A percentile compares a stretch with the other conserved stretches of the same genome.
Evolutionary conservation across 202 grass and related monocot species (phyloP).

Genomic region (Carex arenaria): DNA sequence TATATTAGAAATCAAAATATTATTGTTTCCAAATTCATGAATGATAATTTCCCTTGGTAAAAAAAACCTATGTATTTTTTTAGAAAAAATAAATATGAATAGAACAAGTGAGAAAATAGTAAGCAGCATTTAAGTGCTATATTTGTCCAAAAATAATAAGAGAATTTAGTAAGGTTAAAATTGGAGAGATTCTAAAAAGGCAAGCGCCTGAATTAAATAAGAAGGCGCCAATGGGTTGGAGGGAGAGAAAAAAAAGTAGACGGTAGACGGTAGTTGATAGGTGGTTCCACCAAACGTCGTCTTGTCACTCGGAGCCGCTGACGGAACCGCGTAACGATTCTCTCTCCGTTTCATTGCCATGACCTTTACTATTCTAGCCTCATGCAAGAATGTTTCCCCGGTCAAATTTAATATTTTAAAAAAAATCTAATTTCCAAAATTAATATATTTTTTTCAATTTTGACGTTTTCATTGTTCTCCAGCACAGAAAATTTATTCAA

Average conservation of each 20-base stretch:
- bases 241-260: neutral
- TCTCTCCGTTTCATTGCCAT: neutral
- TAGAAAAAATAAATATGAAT: neutral
- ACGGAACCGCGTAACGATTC: constrained; percentile 30
- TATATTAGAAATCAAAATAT: neutral
- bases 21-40: neutral
- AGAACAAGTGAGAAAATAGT: neutral
- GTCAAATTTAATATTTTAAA: no score
- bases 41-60: neutral
- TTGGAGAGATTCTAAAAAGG: neutral
- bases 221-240: constrained; percentile 16
- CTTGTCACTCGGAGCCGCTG: neutral
- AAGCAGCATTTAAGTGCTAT: neutral
- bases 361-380: neutral
- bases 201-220: constrained; percentile 13
- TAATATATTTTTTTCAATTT: no score
- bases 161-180: neutral
- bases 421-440: no score
- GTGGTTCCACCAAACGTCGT: constrained; percentile 52
- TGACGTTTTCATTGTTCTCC: no score
- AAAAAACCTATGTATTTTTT: neutral
- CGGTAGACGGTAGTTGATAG: constrained; percentile 14
- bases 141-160: neutral
- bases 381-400: neutral
- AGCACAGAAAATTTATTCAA: no score